Conservation (phyloP, 2,329 filamentous ascomycete species). For the Leptoxyphium fumago region DNA sequence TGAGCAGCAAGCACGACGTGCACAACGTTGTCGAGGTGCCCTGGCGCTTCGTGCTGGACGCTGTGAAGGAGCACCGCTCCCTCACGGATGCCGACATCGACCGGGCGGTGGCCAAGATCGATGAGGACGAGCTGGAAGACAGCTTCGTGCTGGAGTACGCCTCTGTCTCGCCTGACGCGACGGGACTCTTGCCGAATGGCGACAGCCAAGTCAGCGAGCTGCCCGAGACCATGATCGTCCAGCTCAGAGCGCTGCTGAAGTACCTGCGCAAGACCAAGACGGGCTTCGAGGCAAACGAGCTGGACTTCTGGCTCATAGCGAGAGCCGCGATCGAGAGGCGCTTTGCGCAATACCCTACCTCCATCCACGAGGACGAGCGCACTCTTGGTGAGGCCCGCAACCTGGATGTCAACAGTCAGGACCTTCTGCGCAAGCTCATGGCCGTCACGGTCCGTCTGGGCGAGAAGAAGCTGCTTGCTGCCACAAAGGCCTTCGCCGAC, state of each 20-base stretch:
- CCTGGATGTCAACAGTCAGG: background rate
- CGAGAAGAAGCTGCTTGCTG: background rate
- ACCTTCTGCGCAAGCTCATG: background rate
- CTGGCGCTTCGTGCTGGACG: background rate
- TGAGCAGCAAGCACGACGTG: slow-evolving; percentile 59
- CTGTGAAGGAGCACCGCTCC: background rate
- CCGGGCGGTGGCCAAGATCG: background rate
- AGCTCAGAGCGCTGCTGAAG: background rate
- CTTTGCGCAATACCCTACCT: background rate
- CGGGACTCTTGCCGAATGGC: background rate
- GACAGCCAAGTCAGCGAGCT: background rate
- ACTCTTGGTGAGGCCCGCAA: background rate
- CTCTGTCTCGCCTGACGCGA: background rate
- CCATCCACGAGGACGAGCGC: background rate
- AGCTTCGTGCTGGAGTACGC: background rate
- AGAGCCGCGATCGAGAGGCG: background rate
- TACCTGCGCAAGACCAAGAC: background rate
- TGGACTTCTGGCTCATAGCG: background rate
- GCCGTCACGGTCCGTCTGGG: background rate
- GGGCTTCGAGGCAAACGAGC: background rate
- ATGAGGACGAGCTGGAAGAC: background rate
- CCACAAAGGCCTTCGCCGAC: background rate
- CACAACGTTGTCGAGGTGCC: slow-evolving; percentile 70
- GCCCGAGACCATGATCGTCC: background rate
- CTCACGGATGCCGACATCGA: background rate